Conservation (phyloP, 169 alveolate genomes). For the Plasmodium blacklocki region DNA sequence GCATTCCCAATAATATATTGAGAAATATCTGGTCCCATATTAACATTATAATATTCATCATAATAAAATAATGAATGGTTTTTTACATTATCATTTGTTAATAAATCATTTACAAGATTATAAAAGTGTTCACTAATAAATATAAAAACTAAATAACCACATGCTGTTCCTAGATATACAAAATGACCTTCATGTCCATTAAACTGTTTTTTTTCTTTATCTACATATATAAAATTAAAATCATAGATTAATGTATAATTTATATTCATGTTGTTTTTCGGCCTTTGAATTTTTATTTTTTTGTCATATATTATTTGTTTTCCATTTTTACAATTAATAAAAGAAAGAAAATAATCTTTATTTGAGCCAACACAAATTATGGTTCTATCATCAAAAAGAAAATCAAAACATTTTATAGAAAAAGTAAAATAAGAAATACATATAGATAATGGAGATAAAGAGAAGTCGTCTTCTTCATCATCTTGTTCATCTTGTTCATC, state of each 20-base stretch:
- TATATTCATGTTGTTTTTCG: background rate
- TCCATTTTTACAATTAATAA: slow-evolving; percentile 46
- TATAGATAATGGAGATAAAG: slow-evolving; percentile 38
- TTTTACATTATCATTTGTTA: slow-evolving; percentile 34
- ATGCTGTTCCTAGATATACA: slow-evolving; percentile 53
- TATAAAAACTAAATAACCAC: slow-evolving; percentile 56
- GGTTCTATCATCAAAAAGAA: slow-evolving; percentile 55
- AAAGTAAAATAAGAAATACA: slow-evolving; percentile 38
- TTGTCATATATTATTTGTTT: slow-evolving; percentile 42
- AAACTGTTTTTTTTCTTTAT: slow-evolving; percentile 41
- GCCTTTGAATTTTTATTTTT: slow-evolving; percentile 45
- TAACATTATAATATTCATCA: slow-evolving; percentile 2
- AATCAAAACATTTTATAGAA: slow-evolving; percentile 62
- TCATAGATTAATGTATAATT: slow-evolving; percentile 29
- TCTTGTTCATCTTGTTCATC: slow-evolving; percentile 18
- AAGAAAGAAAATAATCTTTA: slow-evolving; percentile 67
- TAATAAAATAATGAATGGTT: slow-evolving; percentile 42
- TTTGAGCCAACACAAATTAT: slow-evolving; percentile 60
- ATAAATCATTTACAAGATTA: slow-evolving; percentile 20
- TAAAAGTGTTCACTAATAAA: slow-evolving; percentile 54
- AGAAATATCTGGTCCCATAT: background rate
- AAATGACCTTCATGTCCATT: slow-evolving; percentile 54
- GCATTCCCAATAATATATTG: slow-evolving; percentile 41
- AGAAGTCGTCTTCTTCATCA: slow-evolving; percentile 34
- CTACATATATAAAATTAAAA: slow-evolving; percentile 46